A percentile compares a stretch with the other conserved stretches of the same genome.
Conservation (phyloP, 768 basidiomycete species). For the Chiua virens region DNA sequence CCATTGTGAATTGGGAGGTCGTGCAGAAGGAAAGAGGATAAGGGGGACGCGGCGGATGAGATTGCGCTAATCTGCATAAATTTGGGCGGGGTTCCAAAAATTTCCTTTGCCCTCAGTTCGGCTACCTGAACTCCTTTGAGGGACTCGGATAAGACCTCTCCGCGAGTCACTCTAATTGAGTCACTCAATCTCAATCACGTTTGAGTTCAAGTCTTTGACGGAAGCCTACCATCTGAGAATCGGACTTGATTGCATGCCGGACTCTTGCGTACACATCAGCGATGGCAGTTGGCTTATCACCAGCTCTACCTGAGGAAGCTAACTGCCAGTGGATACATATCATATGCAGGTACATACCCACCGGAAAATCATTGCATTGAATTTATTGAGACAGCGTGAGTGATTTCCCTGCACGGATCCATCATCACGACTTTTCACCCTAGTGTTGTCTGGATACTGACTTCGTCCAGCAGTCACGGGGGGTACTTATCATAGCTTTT, state of each 20-base stretch:
- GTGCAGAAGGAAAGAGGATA: conserved; percentile 27
- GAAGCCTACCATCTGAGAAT: too few relatives aligned
- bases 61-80: conserved; percentile 35
- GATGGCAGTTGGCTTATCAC: too few relatives aligned
- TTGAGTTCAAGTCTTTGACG: too few relatives aligned
- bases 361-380: neutral
- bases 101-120: conserved; percentile 16
- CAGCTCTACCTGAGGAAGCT: too few relatives aligned
- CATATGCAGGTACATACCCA: neutral
- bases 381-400: neutral
- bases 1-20: conserved; percentile 20
- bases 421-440: neutral
- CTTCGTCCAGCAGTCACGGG: neutral
- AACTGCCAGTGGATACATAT: too few relatives aligned
- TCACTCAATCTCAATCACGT: too few relatives aligned
- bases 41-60: conserved; percentile 21
- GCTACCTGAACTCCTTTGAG: too few relatives aligned
- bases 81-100: conserved; percentile 59
- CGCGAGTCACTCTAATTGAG: too few relatives aligned
- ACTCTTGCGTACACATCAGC: too few relatives aligned
- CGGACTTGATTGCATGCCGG: too few relatives aligned
- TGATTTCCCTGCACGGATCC: conserved; percentile 1
- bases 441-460: neutral
- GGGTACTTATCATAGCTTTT: neutral
- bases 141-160: too few relatives aligned